Conservation (phyloP, 306 rosid genomes). For the Quercus glauca region DNA sequence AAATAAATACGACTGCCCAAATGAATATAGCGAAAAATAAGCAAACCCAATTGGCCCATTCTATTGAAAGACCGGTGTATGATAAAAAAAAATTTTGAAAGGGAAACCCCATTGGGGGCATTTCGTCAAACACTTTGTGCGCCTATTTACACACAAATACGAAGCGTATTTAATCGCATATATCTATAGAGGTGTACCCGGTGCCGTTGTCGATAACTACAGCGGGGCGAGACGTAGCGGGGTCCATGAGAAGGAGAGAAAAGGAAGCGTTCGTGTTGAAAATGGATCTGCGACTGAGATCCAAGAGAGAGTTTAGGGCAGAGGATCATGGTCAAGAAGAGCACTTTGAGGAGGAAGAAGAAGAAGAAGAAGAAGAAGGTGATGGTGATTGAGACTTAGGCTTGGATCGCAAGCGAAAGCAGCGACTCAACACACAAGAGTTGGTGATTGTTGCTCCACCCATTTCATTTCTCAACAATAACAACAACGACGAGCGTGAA, state of each 20-base stretch:
- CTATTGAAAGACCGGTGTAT: neutral
- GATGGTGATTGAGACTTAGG: conserved; percentile 44
- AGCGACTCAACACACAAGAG: conserved; percentile 41
- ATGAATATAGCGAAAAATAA: neutral
- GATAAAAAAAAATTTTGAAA: neutral
- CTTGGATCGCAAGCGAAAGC: conserved; percentile 77
- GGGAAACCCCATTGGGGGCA: conserved; percentile 15
- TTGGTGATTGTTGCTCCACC: conserved; percentile 44
- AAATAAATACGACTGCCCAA: neutral
- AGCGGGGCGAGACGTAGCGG: conserved; percentile 89
- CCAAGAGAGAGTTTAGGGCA: conserved; percentile 46
- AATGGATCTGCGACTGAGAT: conserved; percentile 80
- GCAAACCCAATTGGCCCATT: neutral
- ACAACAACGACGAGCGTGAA: conserved; percentile 9
- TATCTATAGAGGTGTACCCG: conserved; percentile 51
- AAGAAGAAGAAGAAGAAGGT: conserved; percentile 5
- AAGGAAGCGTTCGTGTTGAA: conserved; percentile 5
- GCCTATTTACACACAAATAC: neutral
- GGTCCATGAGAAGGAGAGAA: conserved; percentile 66
- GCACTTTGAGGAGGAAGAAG: conserved; percentile 24
- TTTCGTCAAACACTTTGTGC: conserved; percentile 34
- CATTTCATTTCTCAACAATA: conserved; percentile 41
- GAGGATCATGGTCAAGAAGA: conserved; percentile 70
- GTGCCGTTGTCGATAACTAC: conserved; percentile 96
- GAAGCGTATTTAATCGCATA: neutral